Evolutionary conservation across 2,329 filamentous ascomycete genomes (phyloP), one percentile per base, ranked within the genome.

Genomic region (Fusarium torreyae): DNA sequence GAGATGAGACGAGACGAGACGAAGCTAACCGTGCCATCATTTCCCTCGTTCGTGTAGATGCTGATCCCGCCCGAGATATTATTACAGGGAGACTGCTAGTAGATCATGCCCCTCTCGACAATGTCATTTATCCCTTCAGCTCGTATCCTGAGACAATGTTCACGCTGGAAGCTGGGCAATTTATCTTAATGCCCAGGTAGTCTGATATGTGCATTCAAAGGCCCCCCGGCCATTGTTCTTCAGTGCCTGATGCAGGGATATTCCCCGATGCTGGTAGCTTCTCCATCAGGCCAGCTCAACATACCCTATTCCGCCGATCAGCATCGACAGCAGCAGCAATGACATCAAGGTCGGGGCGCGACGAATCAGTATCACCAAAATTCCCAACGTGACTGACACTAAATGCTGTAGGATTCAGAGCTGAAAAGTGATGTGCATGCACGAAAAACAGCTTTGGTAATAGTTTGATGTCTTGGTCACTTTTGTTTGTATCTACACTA

Each of bases 401-500:
- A 31, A 31, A 31, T 10, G 28, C 28, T 11, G 28, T 22, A 46
- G 42, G 4, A 36, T 38, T 38, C 39, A 62, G 33, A 53, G n/a
- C 14, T 57, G 51, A 33, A 34, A 5, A 45, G 17, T 39, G 18
- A 17, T 31, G 28, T 45, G 34, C 45, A 62, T 44, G 15, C 42
- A 26, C 17, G n/a, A 18, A 18, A 6, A 52, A 13, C 22, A 22
- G 11, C 22, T 15, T 38, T 49, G 17, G 38, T 43, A n/a, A 55
- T 42, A 36, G 18, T n/a, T 26, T 20, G 15, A 34, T 20, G 24
- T 59, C 43, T 50, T 66, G 3, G 28, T 61, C 57, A 14, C 59
- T 66, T 45, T 26, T 49, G 53, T 63, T 61, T 42, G 48, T 59
- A 54, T 50, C 50, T 66, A 36, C 36, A 53, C 56, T 36, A 64